Percentiles rank a stretch among this genome's conserved stretches.
Conservation (phyloP, 352 stramenopile genomes). For the Phytophthora colocasiae region DNA sequence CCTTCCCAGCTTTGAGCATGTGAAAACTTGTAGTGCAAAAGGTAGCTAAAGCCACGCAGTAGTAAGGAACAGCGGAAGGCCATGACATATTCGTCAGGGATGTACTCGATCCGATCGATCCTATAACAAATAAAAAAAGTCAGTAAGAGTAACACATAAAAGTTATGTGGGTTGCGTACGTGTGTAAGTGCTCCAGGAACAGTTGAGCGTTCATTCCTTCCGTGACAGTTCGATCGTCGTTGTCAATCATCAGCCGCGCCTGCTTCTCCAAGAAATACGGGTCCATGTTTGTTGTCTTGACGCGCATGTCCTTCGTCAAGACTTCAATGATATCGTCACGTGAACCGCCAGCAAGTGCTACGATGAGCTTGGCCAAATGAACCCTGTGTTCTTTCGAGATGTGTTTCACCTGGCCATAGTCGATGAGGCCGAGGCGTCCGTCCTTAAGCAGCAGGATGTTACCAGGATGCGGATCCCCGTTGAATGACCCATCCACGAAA, state of each 20-base stretch:
- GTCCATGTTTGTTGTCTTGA: slow-evolving; percentile 78
- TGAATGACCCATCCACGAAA: slow-evolving; percentile 93
- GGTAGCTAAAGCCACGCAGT: slow-evolving; percentile 85
- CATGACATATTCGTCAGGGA: slow-evolving; percentile 90
- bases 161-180: slow-evolving; percentile 41
- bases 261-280: slow-evolving; percentile 89
- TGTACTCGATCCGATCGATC: slow-evolving; percentile 83
- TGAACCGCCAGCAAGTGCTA: slow-evolving; percentile 77
- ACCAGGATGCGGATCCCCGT: slow-evolving; percentile 91
- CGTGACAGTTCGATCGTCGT: slow-evolving; percentile 80
- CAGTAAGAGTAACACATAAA: slow-evolving; percentile 8
- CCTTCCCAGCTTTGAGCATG: slow-evolving; percentile 84
- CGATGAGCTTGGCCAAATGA: slow-evolving; percentile 84
- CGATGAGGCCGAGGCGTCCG: slow-evolving; percentile 89
- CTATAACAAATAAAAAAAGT: slow-evolving; percentile 24
- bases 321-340: slow-evolving; percentile 81
- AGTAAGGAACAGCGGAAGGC: slow-evolving; percentile 86
- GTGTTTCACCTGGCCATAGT: slow-evolving; percentile 93
- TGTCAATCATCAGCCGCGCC: slow-evolving; percentile 87
- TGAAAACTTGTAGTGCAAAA: slow-evolving; percentile 89
- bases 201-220: slow-evolving; percentile 88
- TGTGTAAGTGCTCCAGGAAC: slow-evolving; percentile 88
- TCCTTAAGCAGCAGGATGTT: slow-evolving; percentile 93
- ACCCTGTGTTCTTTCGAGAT: slow-evolving; percentile 72
- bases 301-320: slow-evolving; percentile 79